Evolutionary conservation across 768 basidiomycete genomes (phyloP).

Genomic region (Mycena haematopus): DNA sequence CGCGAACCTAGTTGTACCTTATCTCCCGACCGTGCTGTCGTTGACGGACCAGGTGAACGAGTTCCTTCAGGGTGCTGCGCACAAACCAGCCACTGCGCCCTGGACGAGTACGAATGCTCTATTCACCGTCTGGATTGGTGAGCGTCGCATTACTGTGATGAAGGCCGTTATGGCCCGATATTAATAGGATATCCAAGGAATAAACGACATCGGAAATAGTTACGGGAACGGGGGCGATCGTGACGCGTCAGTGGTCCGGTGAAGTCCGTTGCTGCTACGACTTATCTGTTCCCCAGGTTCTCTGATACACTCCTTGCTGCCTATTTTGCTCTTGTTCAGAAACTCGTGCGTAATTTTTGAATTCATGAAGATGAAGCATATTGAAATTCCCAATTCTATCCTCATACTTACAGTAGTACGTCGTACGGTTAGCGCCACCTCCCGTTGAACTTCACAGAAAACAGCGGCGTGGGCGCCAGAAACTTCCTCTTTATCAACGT

Average conservation of each 20-base stretch:
- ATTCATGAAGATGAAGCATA: background rate
- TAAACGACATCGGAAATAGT: slow-evolving; percentile 71
- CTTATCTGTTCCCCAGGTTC: slow-evolving; percentile 41
- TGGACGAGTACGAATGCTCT: slow-evolving; percentile 65
- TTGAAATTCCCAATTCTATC: background rate
- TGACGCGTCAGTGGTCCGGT: slow-evolving; percentile 45
- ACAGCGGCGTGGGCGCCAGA: slow-evolving; percentile 59
- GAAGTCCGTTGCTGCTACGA: background rate
- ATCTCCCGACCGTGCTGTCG: slow-evolving; percentile 55
- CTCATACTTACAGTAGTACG: slow-evolving; percentile 39
- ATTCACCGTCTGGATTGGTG: slow-evolving; percentile 70
- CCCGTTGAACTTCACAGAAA: slow-evolving; percentile 8
- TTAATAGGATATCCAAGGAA: slow-evolving; percentile 36
- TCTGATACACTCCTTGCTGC: slow-evolving; percentile 53
- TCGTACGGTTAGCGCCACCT: background rate
- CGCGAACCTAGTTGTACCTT: slow-evolving; percentile 60
- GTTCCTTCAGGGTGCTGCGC: slow-evolving; percentile 54
- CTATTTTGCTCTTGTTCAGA: slow-evolving; percentile 57
- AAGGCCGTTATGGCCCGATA: background rate
- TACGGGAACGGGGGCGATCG: slow-evolving; percentile 54
- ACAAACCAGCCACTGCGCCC: slow-evolving; percentile 54
- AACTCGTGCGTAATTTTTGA: slow-evolving; percentile 44
- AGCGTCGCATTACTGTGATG: background rate
- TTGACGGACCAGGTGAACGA: slow-evolving; percentile 67
- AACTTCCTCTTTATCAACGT: slow-evolving; percentile 58